phyloP scores from a whole-genome alignment of 1,139 yeast genomes.

The Debaryomycetaceae sp. region DNA sequence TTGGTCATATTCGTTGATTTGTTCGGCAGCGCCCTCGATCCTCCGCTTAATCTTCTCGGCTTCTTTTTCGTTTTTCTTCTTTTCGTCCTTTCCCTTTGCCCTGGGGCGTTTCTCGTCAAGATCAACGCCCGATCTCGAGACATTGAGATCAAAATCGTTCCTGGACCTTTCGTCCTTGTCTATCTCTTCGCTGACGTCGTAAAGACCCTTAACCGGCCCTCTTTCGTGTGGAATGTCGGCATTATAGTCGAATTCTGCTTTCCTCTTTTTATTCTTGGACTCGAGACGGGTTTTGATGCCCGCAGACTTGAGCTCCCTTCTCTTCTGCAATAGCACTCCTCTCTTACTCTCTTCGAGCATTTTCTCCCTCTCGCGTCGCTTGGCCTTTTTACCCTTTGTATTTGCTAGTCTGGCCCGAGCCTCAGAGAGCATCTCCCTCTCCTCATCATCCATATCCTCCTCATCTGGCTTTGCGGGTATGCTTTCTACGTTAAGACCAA shows the following conservation, averaged over 20 bases:
- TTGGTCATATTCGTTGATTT: conserved; percentile 28
- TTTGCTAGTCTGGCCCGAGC: conserved; percentile 90
- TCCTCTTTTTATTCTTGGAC: conserved; percentile 46
- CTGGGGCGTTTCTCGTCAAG: conserved; percentile 32
- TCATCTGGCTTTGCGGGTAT: conserved; percentile 81
- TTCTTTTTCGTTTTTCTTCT: conserved; percentile 15
- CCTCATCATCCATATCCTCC: conserved; percentile 80
- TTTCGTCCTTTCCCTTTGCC: conserved; percentile 23
- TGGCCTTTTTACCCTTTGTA: conserved; percentile 94
- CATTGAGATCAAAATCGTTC: conserved; percentile 41
- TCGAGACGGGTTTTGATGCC: conserved; percentile 63
- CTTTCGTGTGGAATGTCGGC: conserved; percentile 81
- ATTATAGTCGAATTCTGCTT: conserved; percentile 72
- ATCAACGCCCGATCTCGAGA: conserved; percentile 49
- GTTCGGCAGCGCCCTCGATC: conserved; percentile 34
- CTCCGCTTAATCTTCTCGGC: conserved; percentile 16
- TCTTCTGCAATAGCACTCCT: conserved; percentile 71
- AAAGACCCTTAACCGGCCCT: conserved; percentile 65
- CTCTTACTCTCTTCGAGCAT: conserved; percentile 70
- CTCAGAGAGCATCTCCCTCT: conserved; percentile 87
- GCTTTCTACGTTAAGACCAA: conserved; percentile 74
- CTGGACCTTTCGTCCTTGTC: conserved; percentile 35
- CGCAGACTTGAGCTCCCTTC: conserved; percentile 83
- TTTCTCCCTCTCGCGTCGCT: conserved; percentile 83
- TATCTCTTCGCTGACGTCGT: conserved; percentile 63